These are phyloP conservation scores for Umbelopsis vinacea DNA, from an alignment of 192 early-diverging fungal species.

Conservation along the genomic window DNA sequence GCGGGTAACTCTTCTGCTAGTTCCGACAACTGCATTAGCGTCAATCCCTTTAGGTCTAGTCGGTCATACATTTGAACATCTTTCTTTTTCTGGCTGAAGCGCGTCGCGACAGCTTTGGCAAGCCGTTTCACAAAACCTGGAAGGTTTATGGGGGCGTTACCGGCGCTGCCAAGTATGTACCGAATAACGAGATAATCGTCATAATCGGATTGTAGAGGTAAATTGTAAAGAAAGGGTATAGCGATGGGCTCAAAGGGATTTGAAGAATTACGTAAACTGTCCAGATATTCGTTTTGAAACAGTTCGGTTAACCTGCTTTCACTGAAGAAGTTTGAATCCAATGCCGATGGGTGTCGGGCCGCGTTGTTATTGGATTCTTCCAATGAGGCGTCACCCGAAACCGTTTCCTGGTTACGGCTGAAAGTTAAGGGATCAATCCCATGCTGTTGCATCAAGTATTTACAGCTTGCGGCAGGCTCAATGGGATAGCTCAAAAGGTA, in stretches of 20 bases:
- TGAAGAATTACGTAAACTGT: not conserved
- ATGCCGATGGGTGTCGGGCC: not conserved
- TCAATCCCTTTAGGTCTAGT: not conserved
- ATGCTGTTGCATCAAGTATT: not conserved
- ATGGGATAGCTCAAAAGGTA: constrained; percentile 27
- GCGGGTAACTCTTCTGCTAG: not conserved
- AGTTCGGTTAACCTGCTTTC: not conserved
- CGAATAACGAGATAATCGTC: not conserved
- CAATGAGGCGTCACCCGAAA: not conserved
- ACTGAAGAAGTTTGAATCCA: not conserved
- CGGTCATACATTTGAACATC: not conserved
- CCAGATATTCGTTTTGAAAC: not conserved
- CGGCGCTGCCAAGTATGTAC: not conserved
- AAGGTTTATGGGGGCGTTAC: not conserved
- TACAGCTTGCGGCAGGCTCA: constrained; percentile 1
- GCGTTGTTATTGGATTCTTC: not conserved
- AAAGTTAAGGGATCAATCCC: not conserved
- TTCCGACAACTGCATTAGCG: not conserved
- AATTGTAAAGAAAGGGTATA: not conserved
- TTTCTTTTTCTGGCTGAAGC: not conserved
- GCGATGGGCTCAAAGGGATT: constrained; percentile 9
- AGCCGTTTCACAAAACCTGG: constrained; percentile 11
- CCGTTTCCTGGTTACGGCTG: not conserved
- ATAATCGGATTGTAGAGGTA: not conserved
- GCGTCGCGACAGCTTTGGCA: not conserved